Base-by-base conservation (phyloP, 805 yeast genomes). In the Lachancea waltii region DNA sequence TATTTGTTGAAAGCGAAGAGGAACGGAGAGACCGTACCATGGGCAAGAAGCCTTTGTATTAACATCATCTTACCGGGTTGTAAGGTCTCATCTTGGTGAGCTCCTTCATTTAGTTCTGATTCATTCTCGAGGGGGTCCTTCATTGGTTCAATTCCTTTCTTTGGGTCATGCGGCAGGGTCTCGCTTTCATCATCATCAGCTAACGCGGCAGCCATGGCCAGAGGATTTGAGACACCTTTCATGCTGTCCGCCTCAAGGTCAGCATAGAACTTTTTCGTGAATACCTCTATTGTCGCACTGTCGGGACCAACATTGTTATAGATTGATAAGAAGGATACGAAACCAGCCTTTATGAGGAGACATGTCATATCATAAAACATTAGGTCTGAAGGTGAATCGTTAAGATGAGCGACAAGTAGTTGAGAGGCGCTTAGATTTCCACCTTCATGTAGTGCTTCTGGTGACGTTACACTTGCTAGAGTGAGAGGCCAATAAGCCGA, bases 181-280 rank as follows among this genome's bases (percentile, higher is more conserved):
- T 39, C 41, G 4, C 62, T 65, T 6, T 69, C 76, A 17, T 75
- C 82, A 14, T 81, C 90, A 26, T 75, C 78, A 3, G 70, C 67
- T 26, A 89, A 65, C 0, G 95, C 95, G 7, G 92, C 92, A 5
- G 96, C 95, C 48, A 87, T 56, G 0, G 97, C 92, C 34, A 89
- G 63, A 0, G 95, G 95, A 44, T 81, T 84, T 0, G 85, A 81
- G 17, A 75, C 70, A 0, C 89, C 81, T 44, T 68, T 66, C 49
- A 69, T 67, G 0, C 83, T 74, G 41, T 76, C 72, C 9, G 75
- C 75, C 11, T 78, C 77, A 40, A 73, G 53, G 7, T 69, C 65
- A 21, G 63, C 61, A 25, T 72, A 69, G 53, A 75, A 72, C 3
- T 55, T 52, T 1, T 60, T 61, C 26, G 76, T 70, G 20, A 77